Evolutionary conservation across 2,329 filamentous ascomycete species (phyloP), one percentile per base, ranked within the genome.

Genomic region (Myriosclerotinia duriaeana): DNA sequence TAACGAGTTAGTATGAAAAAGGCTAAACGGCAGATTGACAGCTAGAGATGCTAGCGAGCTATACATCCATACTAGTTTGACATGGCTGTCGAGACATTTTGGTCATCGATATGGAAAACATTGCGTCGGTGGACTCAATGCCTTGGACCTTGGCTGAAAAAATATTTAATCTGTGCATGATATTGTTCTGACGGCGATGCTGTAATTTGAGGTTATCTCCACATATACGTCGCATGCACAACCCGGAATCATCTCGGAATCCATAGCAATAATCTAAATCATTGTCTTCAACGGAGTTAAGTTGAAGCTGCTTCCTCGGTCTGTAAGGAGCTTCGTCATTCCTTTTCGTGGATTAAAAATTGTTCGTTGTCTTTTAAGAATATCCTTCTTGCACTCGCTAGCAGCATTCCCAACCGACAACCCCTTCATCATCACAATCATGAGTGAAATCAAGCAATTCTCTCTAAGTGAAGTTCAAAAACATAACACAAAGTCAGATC

Each of bases 401-500:
- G 7, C 26, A 26, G 26, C 46, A 22, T 5, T 6, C 11, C 36
- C 20, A 48, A 9, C 14, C 30, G 7, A 26, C 26, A 26, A 38
- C 15, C 12, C n/a, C 34, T 22, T 50, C n/a, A 46, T 50, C 12
- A 38, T 36, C 17, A 36, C 14, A 53, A 65, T 60, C 54, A 67
- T 67, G 65, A 55, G 59, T 22, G 60, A 64, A 64, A 53, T n/a
- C 53, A 59, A 67, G 48, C 53, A 65, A 14, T 12, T 67, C 53
- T 53, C 71, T 76, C 56, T 69, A 75, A 40, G 78, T 66, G 78
- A 83, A 55, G 78, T 87, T 38, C 80, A 81, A 11, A 75, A 75
- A 40, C 85, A 87, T 73, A 84, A 80, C 56, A 79, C 71, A 7
- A 75, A 76, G 15, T 74, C 78, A 14, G 82, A 86, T 72, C 73